phyloP scores from a whole-genome alignment of 2,329 filamentous ascomycete genomes.

The Alternaria rosae region DNA sequence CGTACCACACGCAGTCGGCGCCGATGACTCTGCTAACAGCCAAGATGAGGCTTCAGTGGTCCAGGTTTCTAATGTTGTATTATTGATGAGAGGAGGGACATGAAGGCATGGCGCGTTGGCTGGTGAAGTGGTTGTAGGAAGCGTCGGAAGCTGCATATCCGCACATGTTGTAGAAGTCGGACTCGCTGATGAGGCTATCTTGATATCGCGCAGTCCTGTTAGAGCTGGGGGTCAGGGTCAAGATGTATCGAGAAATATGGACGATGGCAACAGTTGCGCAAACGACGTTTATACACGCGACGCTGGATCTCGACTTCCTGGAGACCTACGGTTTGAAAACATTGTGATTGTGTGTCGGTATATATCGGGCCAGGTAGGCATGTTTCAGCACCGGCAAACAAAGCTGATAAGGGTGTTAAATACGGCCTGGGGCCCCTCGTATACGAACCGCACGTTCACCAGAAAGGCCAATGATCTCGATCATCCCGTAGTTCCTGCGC shows the following conservation, averaged over 20 bases:
- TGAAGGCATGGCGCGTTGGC: not conserved
- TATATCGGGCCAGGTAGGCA: not conserved
- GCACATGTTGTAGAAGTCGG: not conserved
- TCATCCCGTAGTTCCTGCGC: not conserved
- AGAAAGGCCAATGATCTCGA: not conserved
- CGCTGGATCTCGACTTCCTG: not conserved
- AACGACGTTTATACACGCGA: not conserved
- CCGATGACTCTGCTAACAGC: not conserved
- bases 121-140: not conserved
- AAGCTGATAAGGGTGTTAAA: not conserved
- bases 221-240: not conserved
- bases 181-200: not conserved
- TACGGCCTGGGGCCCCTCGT: not conserved
- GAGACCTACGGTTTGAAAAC: not conserved
- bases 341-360: not conserved
- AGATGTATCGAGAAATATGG: not conserved
- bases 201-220: not conserved
- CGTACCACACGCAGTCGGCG: not conserved
- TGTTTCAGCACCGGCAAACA: not conserved
- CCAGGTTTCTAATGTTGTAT: not conserved
- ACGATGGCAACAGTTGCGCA: not conserved
- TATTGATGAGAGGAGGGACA: not conserved
- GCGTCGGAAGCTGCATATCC: not conserved
- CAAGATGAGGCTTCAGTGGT: not conserved
- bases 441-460: not conserved